These are phyloP conservation scores for Carpinus viminea DNA, from an alignment of 306 rosid species.

Conservation along the genomic window DNA sequence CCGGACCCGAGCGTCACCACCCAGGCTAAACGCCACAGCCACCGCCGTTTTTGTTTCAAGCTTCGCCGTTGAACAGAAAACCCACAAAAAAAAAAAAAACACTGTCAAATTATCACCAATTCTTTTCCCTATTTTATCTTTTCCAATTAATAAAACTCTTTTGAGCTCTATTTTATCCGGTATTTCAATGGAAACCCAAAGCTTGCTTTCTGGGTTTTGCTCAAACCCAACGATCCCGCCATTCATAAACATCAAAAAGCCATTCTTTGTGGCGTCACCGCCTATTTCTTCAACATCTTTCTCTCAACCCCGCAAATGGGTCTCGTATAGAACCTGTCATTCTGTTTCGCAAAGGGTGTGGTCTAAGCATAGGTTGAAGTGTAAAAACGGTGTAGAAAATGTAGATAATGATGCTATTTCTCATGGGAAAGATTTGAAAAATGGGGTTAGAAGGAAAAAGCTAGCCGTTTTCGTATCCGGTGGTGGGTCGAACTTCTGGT, in stretches of 20 bases:
- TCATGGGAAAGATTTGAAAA: slow-evolving; percentile 16
- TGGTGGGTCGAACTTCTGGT: slow-evolving; percentile 86
- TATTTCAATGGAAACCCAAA: slow-evolving; percentile 41
- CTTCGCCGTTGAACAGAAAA: not conserved
- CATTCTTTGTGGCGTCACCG: slow-evolving; percentile 19
- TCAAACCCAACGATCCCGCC: slow-evolving; percentile 31
- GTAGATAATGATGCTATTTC: slow-evolving; percentile 1
- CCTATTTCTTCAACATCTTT: slow-evolving; percentile 31
- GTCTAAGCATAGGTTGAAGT: slow-evolving; percentile 25
- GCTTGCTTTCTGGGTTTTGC: slow-evolving; percentile 36
- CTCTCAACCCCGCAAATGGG: slow-evolving; percentile 30
- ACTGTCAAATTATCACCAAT: no score
- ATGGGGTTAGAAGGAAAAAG: slow-evolving; percentile 50
- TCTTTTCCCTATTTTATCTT: no score
- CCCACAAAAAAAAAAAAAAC: no score
- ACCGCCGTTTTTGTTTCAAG: not conserved
- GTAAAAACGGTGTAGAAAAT: slow-evolving; percentile 30
- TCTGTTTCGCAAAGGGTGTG: slow-evolving; percentile 22
- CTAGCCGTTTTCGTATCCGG: slow-evolving; percentile 87
- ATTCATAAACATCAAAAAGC: slow-evolving; percentile 29
- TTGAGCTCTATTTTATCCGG: not conserved
- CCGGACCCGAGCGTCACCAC: no score
- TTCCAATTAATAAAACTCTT: no score
- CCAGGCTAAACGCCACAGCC: no score
- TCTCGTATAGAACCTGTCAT: slow-evolving; percentile 21